Conservation (phyloP, 371 early-diverging fungal species). For the Rhizopus arrhizus region DNA sequence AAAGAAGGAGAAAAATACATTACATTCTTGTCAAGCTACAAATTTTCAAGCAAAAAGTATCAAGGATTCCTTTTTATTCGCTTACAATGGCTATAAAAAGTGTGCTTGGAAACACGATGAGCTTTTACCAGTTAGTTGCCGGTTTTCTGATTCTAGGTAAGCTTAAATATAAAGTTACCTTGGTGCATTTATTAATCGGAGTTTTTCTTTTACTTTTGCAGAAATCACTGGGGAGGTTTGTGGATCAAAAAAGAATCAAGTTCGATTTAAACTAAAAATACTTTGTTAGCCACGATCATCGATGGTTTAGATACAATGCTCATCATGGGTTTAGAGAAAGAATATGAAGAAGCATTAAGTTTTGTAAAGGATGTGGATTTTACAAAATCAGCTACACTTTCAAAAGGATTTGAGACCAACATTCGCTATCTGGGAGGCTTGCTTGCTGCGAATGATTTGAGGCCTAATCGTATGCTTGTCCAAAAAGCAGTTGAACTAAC, state of each 20-base stretch:
- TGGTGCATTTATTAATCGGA: constrained; percentile 32
- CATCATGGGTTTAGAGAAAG: constrained; percentile 74
- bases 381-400: constrained; percentile 10
- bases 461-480: constrained; percentile 61
- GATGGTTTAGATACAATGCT: constrained; percentile 84
- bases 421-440: constrained; percentile 78
- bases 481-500: constrained; percentile 75
- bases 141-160: constrained; percentile 37
- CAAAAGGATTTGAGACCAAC: constrained; percentile 72
- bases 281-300: constrained; percentile 60
- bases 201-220: neutral
- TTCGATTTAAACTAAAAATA: no score
- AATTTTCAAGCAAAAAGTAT: constrained; percentile 23
- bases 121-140: constrained; percentile 39
- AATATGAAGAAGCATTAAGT: constrained; percentile 49
- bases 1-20: no score
- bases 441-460: constrained; percentile 61
- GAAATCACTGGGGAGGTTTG: constrained; percentile 57
- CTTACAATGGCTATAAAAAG: constrained; percentile 72
- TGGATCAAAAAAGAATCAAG: no score
- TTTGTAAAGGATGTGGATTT: constrained; percentile 67
- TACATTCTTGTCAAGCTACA: neutral
- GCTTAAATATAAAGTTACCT: constrained; percentile 40
- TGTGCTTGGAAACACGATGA: constrained; percentile 57
- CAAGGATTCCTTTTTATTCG: constrained; percentile 53